Evolutionary conservation across 108 stramenopile species (phyloP), one percentile per base, ranked within the genome.

Genomic region (Nitzschia inconspicua): DNA sequence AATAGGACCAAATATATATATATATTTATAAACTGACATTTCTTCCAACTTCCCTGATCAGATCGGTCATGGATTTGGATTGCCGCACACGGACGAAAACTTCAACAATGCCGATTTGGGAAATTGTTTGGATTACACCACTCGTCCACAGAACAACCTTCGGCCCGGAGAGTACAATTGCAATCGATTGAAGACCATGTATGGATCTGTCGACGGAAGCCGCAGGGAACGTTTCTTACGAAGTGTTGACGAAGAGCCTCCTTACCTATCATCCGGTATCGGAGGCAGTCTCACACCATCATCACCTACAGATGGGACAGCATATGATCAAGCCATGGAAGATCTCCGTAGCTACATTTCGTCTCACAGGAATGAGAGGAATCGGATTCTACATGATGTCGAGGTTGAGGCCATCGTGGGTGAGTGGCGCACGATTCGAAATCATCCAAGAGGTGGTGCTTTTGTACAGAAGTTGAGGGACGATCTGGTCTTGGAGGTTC

Each of bases 71-170:
- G 91, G 87, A 20, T 86, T 77, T 70, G 91, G 91, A 14, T 56
- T 93, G 2, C 78, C 88, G 3, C 91, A 93, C 57, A 85, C 84
- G 40, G 90, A 92, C 61, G 89, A 91, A 57, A 79, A 73, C 37
- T 78, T 83, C 23, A 68, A 74, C 66, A 91, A 91, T 44, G 7
- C 53, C 1, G 72, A 82, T 51, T 56, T 72, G 19, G 86, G 86
- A 35, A 73, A 84, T 26, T 92, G 91, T 40, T 49, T 92, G 53
- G 90, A 92, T 63, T 92, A 92, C 40, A 86, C 90, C 25, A 76
- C 72, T 25, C 48, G 47, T 4, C 80, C 78, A 0, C 58, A 57
- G 22, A 52, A 78, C 27, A 91, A 91, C 54, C n/a, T 79, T 8
- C 54, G 56, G 0, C 86, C 86, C 1, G 86, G 73, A 4, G 53